Conservation (phyloP, 202 grass and related monocot species). For the Saccharum hybrid region DNA sequence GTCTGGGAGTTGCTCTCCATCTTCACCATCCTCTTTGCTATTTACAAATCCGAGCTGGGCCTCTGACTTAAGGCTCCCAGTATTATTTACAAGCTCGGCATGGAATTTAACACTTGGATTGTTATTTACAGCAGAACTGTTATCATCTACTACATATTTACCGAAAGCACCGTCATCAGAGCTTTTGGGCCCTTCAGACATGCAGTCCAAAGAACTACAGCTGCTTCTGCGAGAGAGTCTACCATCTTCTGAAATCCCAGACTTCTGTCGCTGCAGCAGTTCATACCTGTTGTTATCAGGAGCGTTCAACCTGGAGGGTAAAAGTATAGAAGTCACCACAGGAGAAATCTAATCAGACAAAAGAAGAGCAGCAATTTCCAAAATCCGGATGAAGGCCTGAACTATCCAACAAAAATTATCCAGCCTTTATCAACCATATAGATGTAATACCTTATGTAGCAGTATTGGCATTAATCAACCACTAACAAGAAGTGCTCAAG, state of each 20-base stretch:
- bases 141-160: constrained; percentile 54
- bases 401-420: constrained; percentile 5
- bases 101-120: constrained; percentile 49
- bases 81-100: constrained; percentile 73
- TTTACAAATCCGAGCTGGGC: constrained; percentile 82
- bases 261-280: constrained; percentile 52
- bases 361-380: constrained; percentile 4
- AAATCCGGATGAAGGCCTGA: constrained; percentile 11
- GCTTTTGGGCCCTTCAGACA: constrained; percentile 63
- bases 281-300: constrained; percentile 54
- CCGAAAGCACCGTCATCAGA: constrained; percentile 47
- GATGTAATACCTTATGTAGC: constrained; percentile 3
- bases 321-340: constrained; percentile 9
- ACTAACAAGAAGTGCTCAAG: not conserved
- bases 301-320: constrained; percentile 52
- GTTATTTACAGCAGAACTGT: constrained; percentile 70
- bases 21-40: constrained; percentile 65
- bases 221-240: constrained; percentile 70
- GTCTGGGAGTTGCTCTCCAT: constrained; percentile 61
- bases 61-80: constrained; percentile 61
- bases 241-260: constrained; percentile 57
- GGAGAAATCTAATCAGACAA: constrained; percentile 18
- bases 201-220: constrained; percentile 69
- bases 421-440: constrained; percentile 15
- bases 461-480: constrained; percentile 6